Evolutionary conservation across 352 stramenopile species (phyloP).

Genomic region (Thalassiosira livingstoniorum): DNA sequence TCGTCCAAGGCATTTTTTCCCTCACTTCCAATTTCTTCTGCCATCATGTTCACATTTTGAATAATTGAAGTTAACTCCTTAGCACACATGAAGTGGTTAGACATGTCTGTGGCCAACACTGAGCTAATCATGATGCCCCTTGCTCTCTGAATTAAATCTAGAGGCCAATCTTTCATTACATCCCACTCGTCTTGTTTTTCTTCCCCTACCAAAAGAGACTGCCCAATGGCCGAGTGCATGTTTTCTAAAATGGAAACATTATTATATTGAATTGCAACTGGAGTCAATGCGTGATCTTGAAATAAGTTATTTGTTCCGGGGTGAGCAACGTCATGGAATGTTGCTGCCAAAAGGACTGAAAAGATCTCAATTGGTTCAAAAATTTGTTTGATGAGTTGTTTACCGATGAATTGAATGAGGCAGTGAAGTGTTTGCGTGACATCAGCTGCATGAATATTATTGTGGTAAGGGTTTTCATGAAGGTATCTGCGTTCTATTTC

Average conservation of each 20-base stretch:
- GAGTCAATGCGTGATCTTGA: slow-evolving; percentile 86
- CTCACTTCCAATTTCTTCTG: slow-evolving; percentile 13
- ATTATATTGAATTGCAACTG: slow-evolving; percentile 92
- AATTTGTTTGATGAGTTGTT: background rate
- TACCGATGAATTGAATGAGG: slow-evolving; percentile 46
- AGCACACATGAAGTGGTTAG: slow-evolving; percentile 54
- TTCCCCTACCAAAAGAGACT: slow-evolving; percentile 52
- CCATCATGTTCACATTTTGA: slow-evolving; percentile 12
- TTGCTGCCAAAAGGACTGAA: slow-evolving; percentile 85
- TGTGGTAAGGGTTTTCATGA: slow-evolving; percentile 64
- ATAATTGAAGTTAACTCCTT: slow-evolving; percentile 5
- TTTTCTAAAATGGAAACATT: slow-evolving; percentile 90
- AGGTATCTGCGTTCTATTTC: slow-evolving; percentile 58
- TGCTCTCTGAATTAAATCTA: slow-evolving; percentile 29
- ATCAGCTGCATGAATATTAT: slow-evolving; percentile 70
- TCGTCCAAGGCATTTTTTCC: slow-evolving; percentile 34
- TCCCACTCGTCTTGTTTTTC: slow-evolving; percentile 34
- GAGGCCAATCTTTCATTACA: slow-evolving; percentile 46
- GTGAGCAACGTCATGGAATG: slow-evolving; percentile 91
- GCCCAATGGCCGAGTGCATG: slow-evolving; percentile 69
- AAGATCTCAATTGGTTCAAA: slow-evolving; percentile 42
- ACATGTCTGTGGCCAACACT: slow-evolving; percentile 75
- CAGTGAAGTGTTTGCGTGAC: slow-evolving; percentile 66
- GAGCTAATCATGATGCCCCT: slow-evolving; percentile 49
- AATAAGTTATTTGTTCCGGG: slow-evolving; percentile 92